Evolutionary conservation across 495 filamentous ascomycete species (phyloP).

Genomic region (Neurospora sp.): DNA sequence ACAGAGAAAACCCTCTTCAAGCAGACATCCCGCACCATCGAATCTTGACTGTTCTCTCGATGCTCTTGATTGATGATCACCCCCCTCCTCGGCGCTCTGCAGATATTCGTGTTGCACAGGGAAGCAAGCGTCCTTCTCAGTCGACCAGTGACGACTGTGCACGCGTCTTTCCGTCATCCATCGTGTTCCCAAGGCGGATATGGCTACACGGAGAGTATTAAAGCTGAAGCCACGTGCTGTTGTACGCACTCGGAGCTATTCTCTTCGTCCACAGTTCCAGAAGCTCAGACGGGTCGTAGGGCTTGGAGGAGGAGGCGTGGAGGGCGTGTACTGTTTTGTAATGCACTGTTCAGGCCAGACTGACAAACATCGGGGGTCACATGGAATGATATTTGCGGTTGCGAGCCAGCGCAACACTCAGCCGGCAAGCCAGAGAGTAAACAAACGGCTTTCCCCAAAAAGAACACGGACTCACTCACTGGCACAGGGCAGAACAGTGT

Average conservation of each 20-base stretch:
- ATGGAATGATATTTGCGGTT: not conserved
- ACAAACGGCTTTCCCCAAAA: not conserved
- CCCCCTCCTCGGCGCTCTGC: not conserved
- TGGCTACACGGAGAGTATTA: not conserved
- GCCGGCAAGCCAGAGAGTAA: not conserved
- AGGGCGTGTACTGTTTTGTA: too few species aligned
- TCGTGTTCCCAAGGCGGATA: not conserved
- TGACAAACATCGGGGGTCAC: not conserved
- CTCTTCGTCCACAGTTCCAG: not conserved
- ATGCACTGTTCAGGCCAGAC: too few species aligned
- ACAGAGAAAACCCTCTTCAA: not conserved
- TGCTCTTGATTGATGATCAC: not conserved
- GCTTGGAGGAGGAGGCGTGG: not conserved
- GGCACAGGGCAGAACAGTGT: not conserved
- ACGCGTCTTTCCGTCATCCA: not conserved
- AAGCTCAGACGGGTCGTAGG: not conserved
- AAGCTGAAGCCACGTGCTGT: not conserved
- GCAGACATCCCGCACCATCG: not conserved
- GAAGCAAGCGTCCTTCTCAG: not conserved
- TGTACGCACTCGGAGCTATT: not conserved
- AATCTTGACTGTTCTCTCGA: not conserved
- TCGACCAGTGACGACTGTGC: not conserved
- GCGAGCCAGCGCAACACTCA: too few species aligned
- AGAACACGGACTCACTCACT: not conserved
- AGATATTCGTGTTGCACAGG: not conserved